Evolutionary conservation across 2,329 filamentous ascomycete species (phyloP).

Genomic region (Xylaria sp.): DNA sequence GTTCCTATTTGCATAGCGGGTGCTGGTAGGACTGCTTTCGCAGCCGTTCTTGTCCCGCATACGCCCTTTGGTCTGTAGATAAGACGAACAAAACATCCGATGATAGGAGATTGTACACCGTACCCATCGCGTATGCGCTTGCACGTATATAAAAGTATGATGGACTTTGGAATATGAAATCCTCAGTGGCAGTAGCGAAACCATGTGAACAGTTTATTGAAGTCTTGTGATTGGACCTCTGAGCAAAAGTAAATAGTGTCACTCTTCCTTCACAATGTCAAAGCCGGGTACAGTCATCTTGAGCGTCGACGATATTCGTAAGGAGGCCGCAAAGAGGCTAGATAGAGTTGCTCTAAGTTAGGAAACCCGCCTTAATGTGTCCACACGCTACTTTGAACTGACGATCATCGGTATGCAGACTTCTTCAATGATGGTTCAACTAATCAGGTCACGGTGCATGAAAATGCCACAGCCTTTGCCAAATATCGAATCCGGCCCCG

Average conservation of each 20-base stretch:
- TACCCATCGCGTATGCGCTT: too few relatives aligned
- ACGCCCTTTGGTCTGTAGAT: too few relatives aligned
- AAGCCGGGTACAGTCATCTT: neutral
- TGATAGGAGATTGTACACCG: too few relatives aligned
- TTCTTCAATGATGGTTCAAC: conserved; percentile 27
- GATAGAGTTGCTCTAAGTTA: conserved; percentile 20
- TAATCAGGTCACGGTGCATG: conserved; percentile 18
- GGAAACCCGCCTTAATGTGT: neutral
- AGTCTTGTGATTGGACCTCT: neutral
- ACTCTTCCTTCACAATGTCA: neutral
- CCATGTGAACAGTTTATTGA: neutral
- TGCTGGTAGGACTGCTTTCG: too few relatives aligned
- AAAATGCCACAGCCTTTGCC: conserved; percentile 21
- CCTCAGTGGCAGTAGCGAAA: too few relatives aligned
- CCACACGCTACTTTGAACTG: neutral
- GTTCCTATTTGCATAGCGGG: too few relatives aligned
- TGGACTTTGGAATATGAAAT: too few relatives aligned
- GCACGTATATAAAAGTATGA: too few relatives aligned
- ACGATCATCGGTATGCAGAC: neutral
- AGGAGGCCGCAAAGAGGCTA: conserved; percentile 20
- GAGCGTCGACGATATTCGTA: conserved; percentile 24
- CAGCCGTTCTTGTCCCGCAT: too few relatives aligned
- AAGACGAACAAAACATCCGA: too few relatives aligned
- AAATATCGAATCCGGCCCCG: conserved; percentile 55
- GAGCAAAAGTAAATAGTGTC: neutral